Evolutionary conservation across 148 eudicot species (phyloP).

Genomic region (Hydrangea macrophylla): DNA sequence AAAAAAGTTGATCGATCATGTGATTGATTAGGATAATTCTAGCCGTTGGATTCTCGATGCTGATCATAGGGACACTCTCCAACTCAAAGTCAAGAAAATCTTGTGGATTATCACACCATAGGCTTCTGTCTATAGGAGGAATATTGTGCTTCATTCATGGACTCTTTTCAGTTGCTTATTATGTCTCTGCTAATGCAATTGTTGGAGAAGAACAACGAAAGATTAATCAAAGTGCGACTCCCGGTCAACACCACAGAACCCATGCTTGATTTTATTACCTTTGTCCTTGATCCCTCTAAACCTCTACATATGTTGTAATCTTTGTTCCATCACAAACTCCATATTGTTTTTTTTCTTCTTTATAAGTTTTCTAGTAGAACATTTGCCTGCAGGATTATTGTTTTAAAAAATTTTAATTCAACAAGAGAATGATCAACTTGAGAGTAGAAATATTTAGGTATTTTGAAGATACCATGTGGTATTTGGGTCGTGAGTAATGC

Average conservation of each 20-base stretch:
- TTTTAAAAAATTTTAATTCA: too few species aligned
- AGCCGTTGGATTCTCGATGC: constrained; percentile 55
- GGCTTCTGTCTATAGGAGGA: constrained; percentile 49
- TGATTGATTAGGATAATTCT: constrained; percentile 43
- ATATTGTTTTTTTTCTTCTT: too few species aligned
- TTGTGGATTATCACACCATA: constrained; percentile 49
- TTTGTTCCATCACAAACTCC: too few species aligned
- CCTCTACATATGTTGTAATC: too few species aligned
- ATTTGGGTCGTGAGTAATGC: too few species aligned
- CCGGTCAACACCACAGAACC: too few species aligned
- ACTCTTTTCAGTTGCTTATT: constrained; percentile 41
- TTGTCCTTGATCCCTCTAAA: too few species aligned
- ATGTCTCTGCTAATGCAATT: constrained; percentile 39
- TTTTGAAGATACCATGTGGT: too few species aligned
- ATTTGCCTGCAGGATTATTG: too few species aligned
- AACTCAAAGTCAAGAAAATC: constrained; percentile 47
- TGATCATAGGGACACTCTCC: constrained; percentile 37
- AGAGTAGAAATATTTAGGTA: too few species aligned
- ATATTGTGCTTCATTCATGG: constrained; percentile 60
- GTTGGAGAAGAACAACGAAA: constrained; percentile 25
- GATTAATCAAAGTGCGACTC: constrained; percentile 23
- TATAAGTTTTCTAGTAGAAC: too few species aligned
- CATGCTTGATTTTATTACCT: constrained; percentile 5
- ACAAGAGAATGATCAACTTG: too few species aligned
- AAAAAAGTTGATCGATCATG: neutral